These are phyloP conservation scores for Lasiodiplodia gonubiensis DNA, from an alignment of 2,329 filamentous ascomycete genomes.

Conservation along the genomic window DNA sequence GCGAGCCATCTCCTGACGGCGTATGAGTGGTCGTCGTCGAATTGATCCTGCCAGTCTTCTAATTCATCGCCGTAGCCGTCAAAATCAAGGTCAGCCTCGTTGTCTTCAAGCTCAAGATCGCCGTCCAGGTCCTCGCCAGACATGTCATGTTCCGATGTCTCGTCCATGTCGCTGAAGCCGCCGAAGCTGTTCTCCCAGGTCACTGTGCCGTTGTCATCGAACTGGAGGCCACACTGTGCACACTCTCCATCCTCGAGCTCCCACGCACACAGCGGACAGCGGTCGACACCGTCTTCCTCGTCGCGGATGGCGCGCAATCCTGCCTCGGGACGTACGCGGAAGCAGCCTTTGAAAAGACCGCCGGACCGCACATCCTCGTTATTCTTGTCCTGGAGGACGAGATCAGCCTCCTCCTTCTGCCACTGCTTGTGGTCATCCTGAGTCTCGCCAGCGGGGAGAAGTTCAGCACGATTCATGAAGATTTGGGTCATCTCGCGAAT, in stretches of 20 bases:
- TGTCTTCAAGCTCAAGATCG: conserved; percentile 50
- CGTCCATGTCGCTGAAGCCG: conserved; percentile 54
- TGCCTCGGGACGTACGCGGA: conserved; percentile 44
- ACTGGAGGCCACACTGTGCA: conserved; percentile 58
- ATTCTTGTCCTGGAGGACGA: conserved; percentile 65
- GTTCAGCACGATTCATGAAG: conserved; percentile 64
- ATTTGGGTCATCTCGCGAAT: conserved; percentile 69
- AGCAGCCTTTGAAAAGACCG: conserved; percentile 69
- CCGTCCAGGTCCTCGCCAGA: conserved; percentile 36
- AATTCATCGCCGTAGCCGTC: conserved; percentile 39
- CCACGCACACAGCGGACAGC: conserved; percentile 67
- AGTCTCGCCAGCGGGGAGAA: conserved; percentile 68
- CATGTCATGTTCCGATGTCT: conserved; percentile 43
- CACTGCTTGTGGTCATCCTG: conserved; percentile 64
- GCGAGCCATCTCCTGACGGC: conserved; percentile 31
- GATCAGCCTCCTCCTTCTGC: conserved; percentile 64
- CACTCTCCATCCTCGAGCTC: conserved; percentile 69
- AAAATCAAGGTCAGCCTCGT: conserved; percentile 34
- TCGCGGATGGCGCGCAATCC: conserved; percentile 23
- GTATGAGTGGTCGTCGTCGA: conserved; percentile 35
- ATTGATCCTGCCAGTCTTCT: conserved; percentile 41
- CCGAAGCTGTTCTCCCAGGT: conserved; percentile 39
- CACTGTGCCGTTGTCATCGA: conserved; percentile 53
- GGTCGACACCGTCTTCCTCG: conserved; percentile 63
- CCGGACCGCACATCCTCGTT: conserved; percentile 56